Conservation (phyloP, 192 early-diverging fungal species). For the Rhizophagus sp. region DNA sequence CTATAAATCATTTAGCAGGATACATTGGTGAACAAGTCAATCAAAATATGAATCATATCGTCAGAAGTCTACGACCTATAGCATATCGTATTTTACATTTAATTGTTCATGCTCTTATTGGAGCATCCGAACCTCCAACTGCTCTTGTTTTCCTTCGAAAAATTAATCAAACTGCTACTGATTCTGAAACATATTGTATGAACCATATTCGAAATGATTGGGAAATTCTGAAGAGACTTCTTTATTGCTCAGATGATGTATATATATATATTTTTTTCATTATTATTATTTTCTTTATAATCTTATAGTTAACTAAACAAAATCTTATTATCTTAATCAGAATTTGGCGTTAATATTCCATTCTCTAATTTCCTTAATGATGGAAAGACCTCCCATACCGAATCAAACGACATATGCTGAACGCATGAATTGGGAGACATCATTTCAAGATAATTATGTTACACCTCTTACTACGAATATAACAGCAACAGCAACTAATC, state of each 20-base stretch:
- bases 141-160: background rate
- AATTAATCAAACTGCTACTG: background rate
- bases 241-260: conserved; percentile 9
- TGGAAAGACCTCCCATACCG: no score
- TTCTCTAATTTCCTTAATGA: no score
- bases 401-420: no score
- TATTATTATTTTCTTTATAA: no score
- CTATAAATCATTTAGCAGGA: background rate
- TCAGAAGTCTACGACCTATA: conserved; percentile 10
- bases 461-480: no score
- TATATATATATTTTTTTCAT: no score
- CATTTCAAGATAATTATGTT: no score
- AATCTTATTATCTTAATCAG: no score
- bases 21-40: background rate
- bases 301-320: no score
- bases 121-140: background rate
- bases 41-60: background rate
- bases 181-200: background rate
- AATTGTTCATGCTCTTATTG: conserved; percentile 24
- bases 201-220: conserved; percentile 28
- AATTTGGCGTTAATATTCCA: no score
- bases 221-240: conserved; percentile 7
- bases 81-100: conserved; percentile 32
- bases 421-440: no score
- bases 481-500: no score